A percentile compares a stretch with the other conserved stretches of the same genome.
Evolutionary conservation across 768 basidiomycete genomes (phyloP).

Genomic region (Lactifluus rugatus): DNA sequence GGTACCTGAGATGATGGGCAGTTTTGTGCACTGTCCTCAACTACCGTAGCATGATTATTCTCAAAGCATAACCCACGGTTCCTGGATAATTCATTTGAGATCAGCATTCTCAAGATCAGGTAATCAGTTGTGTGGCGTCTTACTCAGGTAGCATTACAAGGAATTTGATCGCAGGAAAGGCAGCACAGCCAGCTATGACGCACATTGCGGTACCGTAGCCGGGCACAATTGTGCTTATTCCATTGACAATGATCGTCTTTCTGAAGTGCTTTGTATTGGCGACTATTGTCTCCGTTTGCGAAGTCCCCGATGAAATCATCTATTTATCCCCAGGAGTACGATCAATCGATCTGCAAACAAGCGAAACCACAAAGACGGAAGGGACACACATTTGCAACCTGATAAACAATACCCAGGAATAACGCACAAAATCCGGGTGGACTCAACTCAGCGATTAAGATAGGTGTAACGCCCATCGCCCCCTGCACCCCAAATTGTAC

Average conservation of each 20-base stretch:
- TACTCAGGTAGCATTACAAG: constrained; percentile 71
- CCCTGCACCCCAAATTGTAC: constrained; percentile 40
- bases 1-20: not conserved
- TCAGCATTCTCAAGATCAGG: not conserved
- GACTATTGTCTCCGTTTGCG: constrained; percentile 36
- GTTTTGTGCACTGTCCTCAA: constrained; percentile 29
- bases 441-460: constrained; percentile 36
- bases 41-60: constrained; percentile 66
- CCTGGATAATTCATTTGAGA: constrained; percentile 10
- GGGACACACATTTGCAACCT: constrained; percentile 29
- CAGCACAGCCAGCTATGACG: constrained; percentile 77
- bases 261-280: constrained; percentile 31
- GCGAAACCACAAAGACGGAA: not conserved
- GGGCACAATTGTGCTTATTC: constrained; percentile 18
- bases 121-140: constrained; percentile 23
- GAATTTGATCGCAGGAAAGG: constrained; percentile 63
- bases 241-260: constrained; percentile 24
- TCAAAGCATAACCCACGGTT: constrained; percentile 57
- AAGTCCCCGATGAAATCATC: constrained; percentile 36
- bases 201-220: constrained; percentile 58
- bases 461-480: constrained; percentile 25
- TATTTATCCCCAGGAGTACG: constrained; percentile 1
- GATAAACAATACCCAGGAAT: constrained; percentile 36
- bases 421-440: constrained; percentile 40
- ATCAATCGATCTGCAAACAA: not conserved